These are phyloP conservation scores for Phoma herbarum DNA, from an alignment of 2,329 filamentous ascomycete genomes.

Conservation along the genomic window DNA sequence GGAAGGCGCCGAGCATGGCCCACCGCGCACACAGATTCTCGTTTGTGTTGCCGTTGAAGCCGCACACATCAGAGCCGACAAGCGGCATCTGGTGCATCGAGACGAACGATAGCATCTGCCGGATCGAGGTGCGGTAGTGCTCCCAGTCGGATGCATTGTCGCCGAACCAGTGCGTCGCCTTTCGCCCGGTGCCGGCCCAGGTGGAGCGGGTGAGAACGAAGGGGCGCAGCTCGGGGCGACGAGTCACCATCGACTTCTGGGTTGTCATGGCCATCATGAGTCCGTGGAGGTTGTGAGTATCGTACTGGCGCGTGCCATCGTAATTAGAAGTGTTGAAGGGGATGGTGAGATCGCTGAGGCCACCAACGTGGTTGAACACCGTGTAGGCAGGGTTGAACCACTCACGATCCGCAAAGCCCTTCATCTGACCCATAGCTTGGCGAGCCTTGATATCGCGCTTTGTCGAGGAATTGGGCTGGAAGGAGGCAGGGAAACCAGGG, in stretches of 20 bases:
- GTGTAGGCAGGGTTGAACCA: constrained; percentile 71
- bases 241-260: constrained; percentile 70
- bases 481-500: constrained; percentile 72
- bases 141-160: constrained; percentile 60
- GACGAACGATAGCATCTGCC: constrained; percentile 57
- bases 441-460: constrained; percentile 27
- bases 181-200: constrained; percentile 73
- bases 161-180: constrained; percentile 69
- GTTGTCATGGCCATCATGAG: constrained; percentile 76
- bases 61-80: constrained; percentile 73
- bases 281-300: constrained; percentile 81
- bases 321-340: constrained; percentile 73
- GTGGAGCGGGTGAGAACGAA: constrained; percentile 79
- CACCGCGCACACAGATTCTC: constrained; percentile 78
- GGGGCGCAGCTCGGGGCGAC: constrained; percentile 71
- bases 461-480: constrained; percentile 63
- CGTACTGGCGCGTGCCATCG: constrained; percentile 73
- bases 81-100: constrained; percentile 59
- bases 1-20: constrained; percentile 76
- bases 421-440: constrained; percentile 53
- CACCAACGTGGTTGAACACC: constrained; percentile 68
- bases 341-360: constrained; percentile 60
- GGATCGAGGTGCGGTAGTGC: constrained; percentile 55
- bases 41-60: constrained; percentile 73
- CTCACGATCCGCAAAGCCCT: constrained; percentile 70